Base-by-base conservation (phyloP, 2,329 filamentous ascomycete genomes). In the Fusarium proliferatum region DNA sequence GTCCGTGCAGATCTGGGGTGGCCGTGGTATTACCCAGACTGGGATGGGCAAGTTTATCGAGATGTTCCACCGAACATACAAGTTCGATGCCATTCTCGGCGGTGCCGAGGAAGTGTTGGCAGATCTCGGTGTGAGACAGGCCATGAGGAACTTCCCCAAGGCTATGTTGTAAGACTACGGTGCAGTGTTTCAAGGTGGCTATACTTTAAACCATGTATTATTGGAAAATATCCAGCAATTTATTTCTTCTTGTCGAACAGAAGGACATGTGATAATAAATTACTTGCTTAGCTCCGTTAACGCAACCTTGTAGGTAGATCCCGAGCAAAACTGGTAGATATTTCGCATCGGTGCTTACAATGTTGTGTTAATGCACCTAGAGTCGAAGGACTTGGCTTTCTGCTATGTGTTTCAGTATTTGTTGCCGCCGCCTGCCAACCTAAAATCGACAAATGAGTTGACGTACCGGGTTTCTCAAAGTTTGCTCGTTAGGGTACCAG, bases 11-110 rank as follows among this genome's bases (percentile, higher is more conserved):
- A 95, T 97, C 79, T 97, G 95, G 82, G 94, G 94, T 52, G 94
- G 94, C 11, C 88, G 94, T 61, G 94, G 91, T 7, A 82, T 97
- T 13, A 97, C 94, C 2, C 92, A 95, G 83, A 89, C 88, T 0
- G 94, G 94, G 21, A 97, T 97, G 94, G 94, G 94, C 53, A 88
- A 89, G 58, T 87, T 94, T 38, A 90, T 97, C 69, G 94, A 97
- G 84, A 92, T 93, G 87, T 96, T 96, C 84, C 90, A 96, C 82
- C 87, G 93, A 52, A 94, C 92, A 4, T 94, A 95, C 83, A 96
- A 96, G 84, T 96, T 93, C 64, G 91, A 94, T 81, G 88, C 92
- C 28, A 93, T 94, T 65, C 82, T 96, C 33, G 94, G 94, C 65
- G 94, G 94, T 16, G 92, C 93, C 2, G 94, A 97, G 82, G 94